A percentile compares a stretch with the other conserved stretches of the same genome.
These are phyloP conservation scores for Dalbergia cultrata DNA, from an alignment of 306 rosid species.

Conservation along the genomic window DNA sequence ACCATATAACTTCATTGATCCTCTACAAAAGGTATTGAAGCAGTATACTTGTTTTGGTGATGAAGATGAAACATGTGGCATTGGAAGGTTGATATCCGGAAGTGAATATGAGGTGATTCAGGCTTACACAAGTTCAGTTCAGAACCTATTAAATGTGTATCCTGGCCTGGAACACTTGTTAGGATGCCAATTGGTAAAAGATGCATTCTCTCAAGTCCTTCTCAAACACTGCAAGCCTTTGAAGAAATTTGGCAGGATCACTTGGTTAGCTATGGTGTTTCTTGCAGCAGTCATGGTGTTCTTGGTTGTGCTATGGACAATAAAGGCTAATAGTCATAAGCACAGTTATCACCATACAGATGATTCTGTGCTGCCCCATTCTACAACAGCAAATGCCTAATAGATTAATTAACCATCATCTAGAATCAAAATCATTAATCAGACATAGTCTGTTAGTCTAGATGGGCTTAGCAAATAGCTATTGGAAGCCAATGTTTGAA, in stretches of 20 bases:
- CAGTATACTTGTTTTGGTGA: constrained; percentile 54
- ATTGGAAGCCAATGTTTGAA: too few species aligned
- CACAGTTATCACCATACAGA: constrained; percentile 36
- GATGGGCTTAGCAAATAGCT: constrained; percentile 39
- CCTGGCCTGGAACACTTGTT: constrained; percentile 67
- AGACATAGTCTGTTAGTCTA: neutral
- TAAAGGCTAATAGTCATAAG: constrained; percentile 41
- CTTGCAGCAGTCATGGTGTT: constrained; percentile 58
- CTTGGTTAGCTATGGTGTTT: constrained; percentile 57
- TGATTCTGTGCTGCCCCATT: constrained; percentile 44
- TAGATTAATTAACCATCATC: neutral
- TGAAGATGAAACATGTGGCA: constrained; percentile 47
- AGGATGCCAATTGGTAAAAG: constrained; percentile 66
- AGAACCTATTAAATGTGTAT: constrained; percentile 61
- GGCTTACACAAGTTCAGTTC: constrained; percentile 65
- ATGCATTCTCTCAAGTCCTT: constrained; percentile 67
- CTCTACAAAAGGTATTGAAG: constrained; percentile 59
- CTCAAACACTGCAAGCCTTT: constrained; percentile 69
- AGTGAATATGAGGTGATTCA: constrained; percentile 48
- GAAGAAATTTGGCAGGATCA: constrained; percentile 55
- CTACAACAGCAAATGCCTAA: constrained; percentile 25
- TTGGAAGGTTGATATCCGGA: constrained; percentile 41
- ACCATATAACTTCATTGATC: neutral
- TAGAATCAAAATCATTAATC: neutral
- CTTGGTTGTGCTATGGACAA: constrained; percentile 62